Evolutionary conservation across 2,329 filamentous ascomycete species (phyloP).

Genomic region (Talaromyces sp.): DNA sequence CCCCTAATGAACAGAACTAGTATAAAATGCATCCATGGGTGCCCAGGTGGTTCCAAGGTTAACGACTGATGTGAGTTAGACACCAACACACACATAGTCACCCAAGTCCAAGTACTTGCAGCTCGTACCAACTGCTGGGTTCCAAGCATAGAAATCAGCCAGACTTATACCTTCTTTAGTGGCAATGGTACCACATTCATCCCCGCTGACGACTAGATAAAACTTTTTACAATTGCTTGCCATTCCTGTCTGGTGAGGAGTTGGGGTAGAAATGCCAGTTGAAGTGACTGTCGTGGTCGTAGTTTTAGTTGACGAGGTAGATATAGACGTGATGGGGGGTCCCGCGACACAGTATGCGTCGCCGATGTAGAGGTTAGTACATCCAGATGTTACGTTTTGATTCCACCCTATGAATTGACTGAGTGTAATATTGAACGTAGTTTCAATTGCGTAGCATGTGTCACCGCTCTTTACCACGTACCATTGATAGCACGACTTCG

Average conservation of each 20-base stretch:
- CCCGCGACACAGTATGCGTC: too few relatives aligned
- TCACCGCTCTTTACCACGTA: too few relatives aligned
- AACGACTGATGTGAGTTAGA: neutral
- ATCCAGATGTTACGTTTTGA: too few relatives aligned
- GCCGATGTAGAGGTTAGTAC: too few relatives aligned
- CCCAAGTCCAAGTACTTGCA: neutral
- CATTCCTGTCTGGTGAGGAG: neutral
- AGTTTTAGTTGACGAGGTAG: neutral
- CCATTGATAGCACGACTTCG: too few relatives aligned
- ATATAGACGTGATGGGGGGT: too few relatives aligned
- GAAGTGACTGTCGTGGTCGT: neutral
- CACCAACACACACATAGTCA: neutral
- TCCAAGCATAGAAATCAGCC: neutral
- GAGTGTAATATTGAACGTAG: too few relatives aligned
- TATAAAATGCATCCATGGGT: too few relatives aligned
- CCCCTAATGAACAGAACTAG: too few relatives aligned
- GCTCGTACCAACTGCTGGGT: conserved; percentile 1
- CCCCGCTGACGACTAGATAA: neutral
- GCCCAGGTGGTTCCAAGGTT: too few relatives aligned
- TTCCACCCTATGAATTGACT: too few relatives aligned
- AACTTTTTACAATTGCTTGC: neutral
- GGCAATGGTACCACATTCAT: conserved; percentile 2
- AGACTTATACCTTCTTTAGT: neutral
- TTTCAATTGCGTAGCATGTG: too few relatives aligned
- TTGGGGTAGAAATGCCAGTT: neutral